phyloP scores from a whole-genome alignment of 2,329 filamentous ascomycete species.

The Phaeosphaeriaceae sp. region DNA sequence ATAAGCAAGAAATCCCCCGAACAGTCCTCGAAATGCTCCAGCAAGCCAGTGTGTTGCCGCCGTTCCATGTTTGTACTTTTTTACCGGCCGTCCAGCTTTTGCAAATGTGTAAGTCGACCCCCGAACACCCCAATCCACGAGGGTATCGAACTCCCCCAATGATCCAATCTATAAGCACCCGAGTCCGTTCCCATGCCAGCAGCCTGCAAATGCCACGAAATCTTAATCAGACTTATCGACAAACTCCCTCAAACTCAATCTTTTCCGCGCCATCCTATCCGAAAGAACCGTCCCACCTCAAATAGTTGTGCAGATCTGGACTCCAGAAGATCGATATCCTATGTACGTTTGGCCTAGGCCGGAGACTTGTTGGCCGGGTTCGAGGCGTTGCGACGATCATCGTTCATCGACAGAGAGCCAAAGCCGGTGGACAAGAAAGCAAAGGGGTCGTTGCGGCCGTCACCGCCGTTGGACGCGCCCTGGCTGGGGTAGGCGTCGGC shows the following conservation, averaged over 20 bases:
- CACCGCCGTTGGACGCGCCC: constrained; percentile 70
- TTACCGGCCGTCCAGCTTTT: constrained; percentile 37
- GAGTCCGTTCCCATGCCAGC: constrained; percentile 40
- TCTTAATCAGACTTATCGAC: constrained; percentile 44
- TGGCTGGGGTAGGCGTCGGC: constrained; percentile 82
- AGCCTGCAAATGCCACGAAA: constrained; percentile 48
- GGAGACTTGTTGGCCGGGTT: constrained; percentile 50
- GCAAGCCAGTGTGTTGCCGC: constrained; percentile 29
- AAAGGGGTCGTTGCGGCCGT: constrained; percentile 76
- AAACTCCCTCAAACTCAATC: constrained; percentile 46
- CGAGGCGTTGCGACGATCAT: constrained; percentile 56
- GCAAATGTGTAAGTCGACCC: constrained; percentile 29
- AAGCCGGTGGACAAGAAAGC: constrained; percentile 80
- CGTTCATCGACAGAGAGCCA: constrained; percentile 74
- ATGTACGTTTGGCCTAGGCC: constrained; percentile 45
- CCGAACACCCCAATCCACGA: constrained; percentile 43
- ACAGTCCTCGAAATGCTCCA: constrained; percentile 22
- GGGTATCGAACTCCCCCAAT: constrained; percentile 50
- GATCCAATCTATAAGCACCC: constrained; percentile 48
- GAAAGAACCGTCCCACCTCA: constrained; percentile 44
- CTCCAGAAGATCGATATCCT: constrained; percentile 42
- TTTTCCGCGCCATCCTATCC: constrained; percentile 45
- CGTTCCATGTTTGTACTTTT: constrained; percentile 40
- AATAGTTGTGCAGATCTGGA: constrained; percentile 44
- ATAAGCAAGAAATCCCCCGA: constrained; percentile 13